phyloP scores from a whole-genome alignment of 108 stramenopile species.

The Pinguiococcus pyrenoidosus region DNA sequence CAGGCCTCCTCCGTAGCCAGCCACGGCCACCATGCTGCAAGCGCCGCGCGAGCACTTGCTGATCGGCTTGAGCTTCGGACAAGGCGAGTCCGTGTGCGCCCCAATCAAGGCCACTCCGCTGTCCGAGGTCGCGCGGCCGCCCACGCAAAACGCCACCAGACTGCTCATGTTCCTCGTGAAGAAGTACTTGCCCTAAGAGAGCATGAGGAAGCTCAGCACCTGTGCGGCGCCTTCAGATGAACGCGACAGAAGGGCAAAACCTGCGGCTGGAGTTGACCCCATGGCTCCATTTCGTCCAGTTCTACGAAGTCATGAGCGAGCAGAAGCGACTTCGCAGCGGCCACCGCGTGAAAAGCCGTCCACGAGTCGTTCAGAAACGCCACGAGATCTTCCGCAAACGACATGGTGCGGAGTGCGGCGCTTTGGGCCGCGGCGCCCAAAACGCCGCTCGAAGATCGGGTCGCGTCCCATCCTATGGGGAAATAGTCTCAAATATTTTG shows the following conservation, averaged over 20 bases:
- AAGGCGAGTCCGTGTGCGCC: slow-evolving; percentile 82
- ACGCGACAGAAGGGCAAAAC: slow-evolving; percentile 1
- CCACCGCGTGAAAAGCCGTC: slow-evolving; percentile 33
- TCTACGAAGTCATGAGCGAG: slow-evolving; percentile 22
- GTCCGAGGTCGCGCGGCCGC: slow-evolving; percentile 39
- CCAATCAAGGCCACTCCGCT: slow-evolving; percentile 76
- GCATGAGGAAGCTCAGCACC: no score
- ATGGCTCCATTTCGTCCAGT: slow-evolving; percentile 19
- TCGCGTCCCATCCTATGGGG: no score
- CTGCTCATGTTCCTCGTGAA: slow-evolving; percentile 79
- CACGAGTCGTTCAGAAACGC: slow-evolving; percentile 30
- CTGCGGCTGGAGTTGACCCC: slow-evolving; percentile 10
- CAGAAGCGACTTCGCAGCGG: slow-evolving; percentile 12
- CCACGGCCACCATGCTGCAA: slow-evolving; percentile 47
- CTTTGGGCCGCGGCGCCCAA: no score
- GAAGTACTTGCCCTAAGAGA: slow-evolving; percentile 69
- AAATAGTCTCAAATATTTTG: no score
- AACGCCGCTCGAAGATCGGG: no score
- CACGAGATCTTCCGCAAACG: slow-evolving; percentile 19
- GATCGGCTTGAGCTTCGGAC: slow-evolving; percentile 72
- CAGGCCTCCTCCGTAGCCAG: slow-evolving; percentile 87
- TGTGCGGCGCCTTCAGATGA: no score
- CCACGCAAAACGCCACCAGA: slow-evolving; percentile 76
- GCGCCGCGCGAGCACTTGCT: slow-evolving; percentile 62
- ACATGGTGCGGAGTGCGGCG: no score